Percentiles rank a stretch among this genome's conserved stretches.
Evolutionary conservation across 441 rosid genomes (phyloP).

Genomic region (Kokia cookei): DNA sequence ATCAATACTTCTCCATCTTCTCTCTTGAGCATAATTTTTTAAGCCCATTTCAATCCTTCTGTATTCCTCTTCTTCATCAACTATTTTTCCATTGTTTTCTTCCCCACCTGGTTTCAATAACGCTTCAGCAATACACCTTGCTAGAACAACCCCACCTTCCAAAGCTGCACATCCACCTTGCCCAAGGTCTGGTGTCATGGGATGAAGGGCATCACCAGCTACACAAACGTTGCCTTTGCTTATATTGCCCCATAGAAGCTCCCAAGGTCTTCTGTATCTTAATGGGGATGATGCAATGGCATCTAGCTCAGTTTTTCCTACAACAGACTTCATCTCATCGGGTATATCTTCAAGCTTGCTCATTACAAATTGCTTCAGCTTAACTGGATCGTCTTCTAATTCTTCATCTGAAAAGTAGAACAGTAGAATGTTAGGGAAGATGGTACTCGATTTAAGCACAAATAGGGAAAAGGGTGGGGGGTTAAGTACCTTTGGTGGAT

Average conservation of each 20-base stretch:
- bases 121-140: conserved; percentile 52
- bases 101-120: conserved; percentile 3
- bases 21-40: conserved; percentile 42
- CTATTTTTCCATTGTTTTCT: background rate
- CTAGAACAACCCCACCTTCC: conserved; percentile 60
- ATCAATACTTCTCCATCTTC: conserved; percentile 79
- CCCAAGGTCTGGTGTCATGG: conserved; percentile 73
- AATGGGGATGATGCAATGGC: conserved; percentile 25
- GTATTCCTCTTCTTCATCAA: conserved; percentile 18
- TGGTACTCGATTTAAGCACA: background rate
- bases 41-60: conserved; percentile 41
- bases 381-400: conserved; percentile 27
- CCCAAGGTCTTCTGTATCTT: conserved; percentile 61
- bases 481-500: background rate
- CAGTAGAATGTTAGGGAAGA: background rate
- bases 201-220: conserved; percentile 76
- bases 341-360: conserved; percentile 31
- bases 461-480: background rate
- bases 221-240: conserved; percentile 58
- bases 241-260: conserved; percentile 56
- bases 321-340: conserved; percentile 22
- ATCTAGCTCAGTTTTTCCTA: conserved; percentile 34
- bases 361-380: conserved; percentile 41
- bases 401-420: conserved; percentile 19
- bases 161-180: conserved; percentile 68